Base-by-base conservation (phyloP, 176 grass and related monocot species). In the Avena sativa region DNA sequence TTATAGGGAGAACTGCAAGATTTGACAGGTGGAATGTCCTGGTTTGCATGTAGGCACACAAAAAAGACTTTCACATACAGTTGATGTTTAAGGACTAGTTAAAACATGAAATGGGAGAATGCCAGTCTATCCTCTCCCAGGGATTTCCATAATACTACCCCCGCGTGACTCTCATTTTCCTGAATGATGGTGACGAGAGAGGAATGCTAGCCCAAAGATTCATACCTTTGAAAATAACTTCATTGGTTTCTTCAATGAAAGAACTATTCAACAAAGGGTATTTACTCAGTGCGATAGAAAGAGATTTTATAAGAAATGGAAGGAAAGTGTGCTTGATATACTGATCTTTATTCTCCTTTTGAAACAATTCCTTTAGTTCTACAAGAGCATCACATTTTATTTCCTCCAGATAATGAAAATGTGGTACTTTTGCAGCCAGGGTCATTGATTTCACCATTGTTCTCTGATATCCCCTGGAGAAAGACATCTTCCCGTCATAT, bases 381-480 rank as follows among this genome's bases (percentile, higher is more conserved):
- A 96, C 43, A 83, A 98, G 92, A 78, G 93, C 79, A 96, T 92
- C 85, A 80, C 89, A 98, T 78, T 96, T 96, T 87, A 98, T 94
- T 91, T 98, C 96, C 77, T 98, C 96, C 21, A 98, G 82, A 89
- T 91, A 98, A 81, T 98, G 93, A 83, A 96, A 96, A 86, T 98
- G 96, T 34, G 96, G 96, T 81, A 98, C 87, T 87, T 92, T 95
- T 83, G 91, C 92, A 66, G 96, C 92, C 85, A 98, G 57, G 84
- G 49, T 91, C 96, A 96, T 98, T 77, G 93, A 96, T 91, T 90
- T 98, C 68, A 96, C 90, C 96, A 98, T 98, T 78, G 90, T 48
- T 86, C 93, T 95, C 76, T 98, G 92, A 61, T 92, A 98, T 83
- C 96, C 96, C 93, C 96, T 98, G 87, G 67, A 92, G 46, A 76